A percentile compares a stretch with the other conserved stretches of the same genome.
Conservation (phyloP, 2,329 filamentous ascomycete species). For the Talaromyces sp. region DNA sequence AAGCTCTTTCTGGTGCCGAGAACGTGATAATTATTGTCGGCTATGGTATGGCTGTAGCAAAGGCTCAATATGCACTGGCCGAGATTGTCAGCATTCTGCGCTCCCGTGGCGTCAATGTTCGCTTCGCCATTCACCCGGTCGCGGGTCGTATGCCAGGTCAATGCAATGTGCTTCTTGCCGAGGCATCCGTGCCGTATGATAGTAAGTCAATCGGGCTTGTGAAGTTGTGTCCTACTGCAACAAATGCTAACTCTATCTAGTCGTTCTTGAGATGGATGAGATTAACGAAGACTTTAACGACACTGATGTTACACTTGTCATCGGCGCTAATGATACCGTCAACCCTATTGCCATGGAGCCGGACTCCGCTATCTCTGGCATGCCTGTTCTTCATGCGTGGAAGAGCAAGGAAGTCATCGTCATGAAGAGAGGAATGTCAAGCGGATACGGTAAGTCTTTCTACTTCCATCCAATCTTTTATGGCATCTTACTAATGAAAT, state of each 20-base stretch:
- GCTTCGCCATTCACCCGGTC: slow-evolving; percentile 88
- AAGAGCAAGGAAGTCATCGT: slow-evolving; percentile 92
- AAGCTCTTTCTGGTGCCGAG: slow-evolving; percentile 73
- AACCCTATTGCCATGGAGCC: slow-evolving; percentile 87
- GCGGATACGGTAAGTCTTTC: slow-evolving; percentile 71
- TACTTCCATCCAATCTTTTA: neutral
- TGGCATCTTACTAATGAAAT: slow-evolving; percentile 6
- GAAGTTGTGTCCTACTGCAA: neutral
- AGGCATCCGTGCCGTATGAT: slow-evolving; percentile 86
- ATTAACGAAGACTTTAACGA: slow-evolving; percentile 90
- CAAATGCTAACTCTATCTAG: slow-evolving; percentile 30
- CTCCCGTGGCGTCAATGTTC: slow-evolving; percentile 75
- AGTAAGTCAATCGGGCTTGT: slow-evolving; percentile 46
- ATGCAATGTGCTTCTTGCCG: slow-evolving; percentile 86
- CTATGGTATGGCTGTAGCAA: slow-evolving; percentile 93
- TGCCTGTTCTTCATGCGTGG: slow-evolving; percentile 91
- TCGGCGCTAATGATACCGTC: slow-evolving; percentile 90
- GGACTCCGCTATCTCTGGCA: slow-evolving; percentile 82
- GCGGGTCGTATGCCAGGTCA: slow-evolving; percentile 92
- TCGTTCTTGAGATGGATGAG: slow-evolving; percentile 93
- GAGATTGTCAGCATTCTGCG: slow-evolving; percentile 77
- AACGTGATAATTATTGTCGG: slow-evolving; percentile 88
- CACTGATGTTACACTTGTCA: slow-evolving; percentile 84
- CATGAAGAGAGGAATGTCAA: slow-evolving; percentile 90
- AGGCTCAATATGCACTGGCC: slow-evolving; percentile 87